These are phyloP conservation scores for Exophiala viscosa DNA, from an alignment of 2,329 filamentous ascomycete species.

Conservation along the genomic window DNA sequence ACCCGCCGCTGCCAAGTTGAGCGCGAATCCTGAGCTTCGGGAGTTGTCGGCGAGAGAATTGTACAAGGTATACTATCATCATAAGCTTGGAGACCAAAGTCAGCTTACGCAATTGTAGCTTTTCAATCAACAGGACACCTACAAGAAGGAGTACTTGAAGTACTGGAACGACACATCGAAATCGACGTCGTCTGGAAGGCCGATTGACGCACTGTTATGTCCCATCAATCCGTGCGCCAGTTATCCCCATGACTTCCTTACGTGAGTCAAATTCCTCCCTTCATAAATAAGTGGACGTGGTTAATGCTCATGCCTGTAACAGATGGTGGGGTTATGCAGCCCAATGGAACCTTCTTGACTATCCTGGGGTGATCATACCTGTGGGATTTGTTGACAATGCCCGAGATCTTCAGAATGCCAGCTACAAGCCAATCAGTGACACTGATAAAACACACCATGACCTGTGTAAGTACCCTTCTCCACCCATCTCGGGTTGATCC, in stretches of 20 bases:
- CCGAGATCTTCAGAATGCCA: constrained; percentile 35
- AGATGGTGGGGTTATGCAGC: constrained; percentile 63
- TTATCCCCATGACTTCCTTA: constrained; percentile 50
- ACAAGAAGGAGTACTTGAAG: neutral
- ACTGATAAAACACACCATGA: constrained; percentile 47
- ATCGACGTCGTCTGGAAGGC: constrained; percentile 27
- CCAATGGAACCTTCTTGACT: constrained; percentile 67
- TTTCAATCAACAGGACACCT: neutral
- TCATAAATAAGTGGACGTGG: neutral
- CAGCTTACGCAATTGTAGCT: neutral
- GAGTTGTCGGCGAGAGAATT: neutral
- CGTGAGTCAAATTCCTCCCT: neutral
- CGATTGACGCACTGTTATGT: constrained; percentile 17
- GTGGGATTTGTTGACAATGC: constrained; percentile 44
- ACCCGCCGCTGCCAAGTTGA: neutral
- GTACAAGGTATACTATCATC: neutral
- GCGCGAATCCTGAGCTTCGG: neutral
- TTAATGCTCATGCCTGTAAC: constrained; percentile 45
- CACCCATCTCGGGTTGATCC: neutral
- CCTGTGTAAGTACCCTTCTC: constrained; percentile 31
- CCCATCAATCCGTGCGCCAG: constrained; percentile 8
- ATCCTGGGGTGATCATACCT: constrained; percentile 60
- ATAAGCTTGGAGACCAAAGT: neutral
- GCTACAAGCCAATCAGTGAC: constrained; percentile 12
- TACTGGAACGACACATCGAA: neutral